Evolutionary conservation across 192 early-diverging fungal species (phyloP).

Genomic region (Coemansia sp.): DNA sequence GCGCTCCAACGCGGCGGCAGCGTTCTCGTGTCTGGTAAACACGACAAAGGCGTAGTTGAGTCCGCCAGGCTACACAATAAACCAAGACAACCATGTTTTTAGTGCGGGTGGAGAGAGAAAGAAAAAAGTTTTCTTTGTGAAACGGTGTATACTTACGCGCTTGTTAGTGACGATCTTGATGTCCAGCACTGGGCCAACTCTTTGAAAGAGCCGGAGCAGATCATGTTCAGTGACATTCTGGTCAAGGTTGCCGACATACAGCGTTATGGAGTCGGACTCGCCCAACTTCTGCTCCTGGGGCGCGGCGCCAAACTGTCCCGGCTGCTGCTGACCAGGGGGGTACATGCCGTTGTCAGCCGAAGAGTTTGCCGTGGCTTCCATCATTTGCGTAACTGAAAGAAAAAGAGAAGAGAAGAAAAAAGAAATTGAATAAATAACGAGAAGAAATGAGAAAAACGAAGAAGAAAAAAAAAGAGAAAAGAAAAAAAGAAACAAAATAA

Average conservation of each 20-base stretch:
- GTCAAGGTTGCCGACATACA: conserved; percentile 91
- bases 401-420: conserved; percentile 13
- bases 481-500: conserved; percentile 8
- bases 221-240: conserved; percentile 73
- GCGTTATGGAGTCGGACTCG: conserved; percentile 59
- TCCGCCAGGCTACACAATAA: conserved; percentile 58
- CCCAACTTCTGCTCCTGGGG: conserved; percentile 20
- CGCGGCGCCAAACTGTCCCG: conserved; percentile 39
- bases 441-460: conserved; percentile 21
- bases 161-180: conserved; percentile 85
- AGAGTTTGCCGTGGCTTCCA: conserved; percentile 39
- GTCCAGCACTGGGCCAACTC: conserved; percentile 63
- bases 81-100: not conserved
- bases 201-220: conserved; percentile 77
- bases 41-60: conserved; percentile 93
- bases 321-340: conserved; percentile 43
- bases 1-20: conserved; percentile 69
- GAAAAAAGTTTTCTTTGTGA: conserved; percentile 13
- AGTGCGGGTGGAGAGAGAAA: conserved; percentile 1
- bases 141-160: conserved; percentile 56
- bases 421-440: conserved; percentile 17
- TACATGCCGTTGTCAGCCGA: conserved; percentile 36
- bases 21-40: conserved; percentile 71
- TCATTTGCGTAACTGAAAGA: conserved; percentile 32
- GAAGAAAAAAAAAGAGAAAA: conserved; percentile 22